Percentiles rank a stretch among this genome's conserved stretches.
These are phyloP conservation scores for Exophiala lecanii-corni DNA, from an alignment of 2,329 filamentous ascomycete species.

Conservation along the genomic window DNA sequence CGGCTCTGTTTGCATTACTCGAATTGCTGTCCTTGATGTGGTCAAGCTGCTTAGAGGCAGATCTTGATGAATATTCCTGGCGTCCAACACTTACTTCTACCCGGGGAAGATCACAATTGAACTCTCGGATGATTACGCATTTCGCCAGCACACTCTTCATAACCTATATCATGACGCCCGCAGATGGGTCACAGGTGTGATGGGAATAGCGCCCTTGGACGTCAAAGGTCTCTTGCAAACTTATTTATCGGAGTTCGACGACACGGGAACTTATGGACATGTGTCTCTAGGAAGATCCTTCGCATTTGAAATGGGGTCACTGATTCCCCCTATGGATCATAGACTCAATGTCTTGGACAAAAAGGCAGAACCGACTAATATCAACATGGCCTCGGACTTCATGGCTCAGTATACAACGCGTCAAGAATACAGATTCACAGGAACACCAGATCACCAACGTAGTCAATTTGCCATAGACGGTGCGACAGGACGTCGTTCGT, in stretches of 20 bases:
- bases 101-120: slow-evolving; percentile 77
- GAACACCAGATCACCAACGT: slow-evolving; percentile 60
- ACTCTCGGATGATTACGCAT: slow-evolving; percentile 86
- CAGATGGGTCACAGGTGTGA: slow-evolving; percentile 72
- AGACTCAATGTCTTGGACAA: slow-evolving; percentile 75
- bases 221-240: slow-evolving; percentile 91
- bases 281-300: slow-evolving; percentile 91
- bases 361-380: slow-evolving; percentile 60
- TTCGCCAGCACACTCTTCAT: slow-evolving; percentile 74
- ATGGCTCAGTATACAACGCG: slow-evolving; percentile 95
- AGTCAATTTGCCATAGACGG: slow-evolving; percentile 12
- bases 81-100: slow-evolving; percentile 73
- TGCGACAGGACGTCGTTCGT: slow-evolving; percentile 16
- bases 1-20: slow-evolving; percentile 84
- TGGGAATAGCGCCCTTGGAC: slow-evolving; percentile 83
- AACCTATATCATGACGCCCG: slow-evolving; percentile 71
- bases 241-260: slow-evolving; percentile 90
- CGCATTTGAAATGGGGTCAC: slow-evolving; percentile 83
- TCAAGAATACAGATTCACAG: slow-evolving; percentile 88
- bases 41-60: slow-evolving; percentile 87
- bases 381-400: slow-evolving; percentile 94
- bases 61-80: slow-evolving; percentile 90
- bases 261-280: slow-evolving; percentile 85
- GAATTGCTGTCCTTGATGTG: slow-evolving; percentile 93
- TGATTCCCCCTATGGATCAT: slow-evolving; percentile 81